Base-by-base conservation (phyloP, 129 eudicot genomes). In the Calendula officinalis region DNA sequence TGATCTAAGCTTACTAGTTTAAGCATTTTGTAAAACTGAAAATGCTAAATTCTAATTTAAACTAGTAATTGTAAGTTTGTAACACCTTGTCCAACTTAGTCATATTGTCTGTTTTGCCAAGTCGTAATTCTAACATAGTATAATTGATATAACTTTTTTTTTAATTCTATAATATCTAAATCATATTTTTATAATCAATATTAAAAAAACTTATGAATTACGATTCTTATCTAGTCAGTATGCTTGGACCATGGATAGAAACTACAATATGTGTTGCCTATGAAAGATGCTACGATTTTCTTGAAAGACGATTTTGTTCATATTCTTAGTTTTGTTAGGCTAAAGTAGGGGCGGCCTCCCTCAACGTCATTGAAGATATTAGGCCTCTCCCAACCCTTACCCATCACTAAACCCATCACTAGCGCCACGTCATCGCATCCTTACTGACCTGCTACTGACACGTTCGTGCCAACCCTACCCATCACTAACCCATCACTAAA, bases 221-320 rank as follows among this genome's bases (percentile, higher is more conserved):
- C 15, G 13, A 39, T 60, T 63, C 33, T 32, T 39, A 38, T 17
- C 35, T 16, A 1, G 8, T 16, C 14, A 44, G 4, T 32, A 45
- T 48, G n/a, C 41, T 42, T 61, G 22, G 58, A 64, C 57, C 27
- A 13, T 49, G 55, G 12, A 4, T 47, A 6, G 22, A 48, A 49
- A 36, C 42, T n/a, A 64, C 46, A 64, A 3, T 33, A 8, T 64
- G 67, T 27, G 53, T 27, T 43, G 54, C 54, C 53, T 47, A 35
- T 11, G 33, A 36, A 2, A 48, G 34, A 48, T 64, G 46, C 69
- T 46, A 65, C 8, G 9, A 32, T 12, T 64, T 62, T 22, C 15
- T 1, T 10, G 1, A 3, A 22, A 6, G 38, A 32, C 5, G 3
- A 32, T 30, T 63, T 49, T 65, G 42, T 65, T 65, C 57, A 9